Conservation (phyloP, 352 stramenopile species). For the Blastocystis sp. region DNA sequence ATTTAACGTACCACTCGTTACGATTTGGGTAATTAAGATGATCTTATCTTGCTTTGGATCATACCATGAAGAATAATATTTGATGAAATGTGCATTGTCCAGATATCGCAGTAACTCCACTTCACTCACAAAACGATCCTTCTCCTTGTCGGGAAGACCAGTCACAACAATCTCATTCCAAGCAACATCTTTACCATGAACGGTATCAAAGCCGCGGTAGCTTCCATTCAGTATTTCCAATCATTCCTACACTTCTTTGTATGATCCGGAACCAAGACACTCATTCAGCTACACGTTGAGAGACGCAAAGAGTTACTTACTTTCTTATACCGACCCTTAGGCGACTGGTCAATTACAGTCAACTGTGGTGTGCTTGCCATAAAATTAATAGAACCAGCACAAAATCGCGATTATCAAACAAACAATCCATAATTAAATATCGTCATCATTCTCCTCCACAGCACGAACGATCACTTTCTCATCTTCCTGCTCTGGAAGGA, state of each 20-base stretch:
- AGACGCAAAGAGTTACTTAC: neutral
- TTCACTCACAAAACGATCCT: conserved; percentile 89
- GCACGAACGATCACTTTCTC: neutral
- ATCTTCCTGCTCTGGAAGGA: neutral
- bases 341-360: conserved; percentile 27
- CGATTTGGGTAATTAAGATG: conserved; percentile 97
- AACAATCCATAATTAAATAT: conserved; percentile 31
- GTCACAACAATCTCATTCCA: conserved; percentile 96
- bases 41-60: conserved; percentile 94
- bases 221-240: neutral
- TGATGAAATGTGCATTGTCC: conserved; percentile 98
- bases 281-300: conserved; percentile 10
- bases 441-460: neutral
- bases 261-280: conserved; percentile 45
- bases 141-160: conserved; percentile 85
- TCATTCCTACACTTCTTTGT: conserved; percentile 26
- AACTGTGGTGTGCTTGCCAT: neutral
- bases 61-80: conserved; percentile 95
- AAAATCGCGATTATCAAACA: neutral
- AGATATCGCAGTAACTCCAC: conserved; percentile 89
- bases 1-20: conserved; percentile 86
- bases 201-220: conserved; percentile 91
- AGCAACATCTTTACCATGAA: conserved; percentile 94
- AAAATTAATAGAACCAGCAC: neutral
- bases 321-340: conserved; percentile 48